phyloP scores from a whole-genome alignment of 2,329 filamentous ascomycete genomes.

The Monosporascus sp. region DNA sequence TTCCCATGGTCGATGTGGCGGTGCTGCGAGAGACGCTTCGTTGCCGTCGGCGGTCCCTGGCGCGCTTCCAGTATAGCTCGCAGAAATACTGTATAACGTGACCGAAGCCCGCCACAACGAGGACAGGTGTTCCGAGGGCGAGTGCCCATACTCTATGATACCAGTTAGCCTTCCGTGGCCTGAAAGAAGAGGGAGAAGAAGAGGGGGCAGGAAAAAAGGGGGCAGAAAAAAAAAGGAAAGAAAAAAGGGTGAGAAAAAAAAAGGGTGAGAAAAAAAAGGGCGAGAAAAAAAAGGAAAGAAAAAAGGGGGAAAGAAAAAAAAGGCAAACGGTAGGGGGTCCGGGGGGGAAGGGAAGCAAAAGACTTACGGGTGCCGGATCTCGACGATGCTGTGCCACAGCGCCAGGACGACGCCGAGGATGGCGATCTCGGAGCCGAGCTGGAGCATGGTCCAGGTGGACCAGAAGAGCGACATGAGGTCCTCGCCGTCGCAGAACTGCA shows the following conservation, averaged over 20 bases:
- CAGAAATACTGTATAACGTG: conserved; percentile 35
- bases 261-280: too few relatives aligned
- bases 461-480: conserved; percentile 56
- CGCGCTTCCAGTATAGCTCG: conserved; percentile 16
- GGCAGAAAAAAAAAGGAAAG: too few relatives aligned
- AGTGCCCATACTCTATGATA: conserved; percentile 44
- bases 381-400: conserved; percentile 43
- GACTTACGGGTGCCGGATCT: conserved; percentile 47
- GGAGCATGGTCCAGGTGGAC: conserved; percentile 57
- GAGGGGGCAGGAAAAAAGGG: too few relatives aligned
- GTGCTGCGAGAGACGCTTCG: conserved; percentile 1
- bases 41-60: conserved; percentile 7
- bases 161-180: conserved; percentile 24
- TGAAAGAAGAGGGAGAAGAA: conserved; percentile 19
- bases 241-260: too few relatives aligned
- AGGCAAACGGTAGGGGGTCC: neutral
- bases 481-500: conserved; percentile 57
- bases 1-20: conserved; percentile 2
- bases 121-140: conserved; percentile 54
- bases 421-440: conserved; percentile 53
- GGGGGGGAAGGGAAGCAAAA: neutral
- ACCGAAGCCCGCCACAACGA: conserved; percentile 51
- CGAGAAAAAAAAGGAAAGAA: too few relatives aligned
- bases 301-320: neutral
- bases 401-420: conserved; percentile 52